Evolutionary conservation across 805 yeast genomes (phyloP), one percentile per base, ranked within the genome.

Genomic region (Ogataea degrootiae): DNA sequence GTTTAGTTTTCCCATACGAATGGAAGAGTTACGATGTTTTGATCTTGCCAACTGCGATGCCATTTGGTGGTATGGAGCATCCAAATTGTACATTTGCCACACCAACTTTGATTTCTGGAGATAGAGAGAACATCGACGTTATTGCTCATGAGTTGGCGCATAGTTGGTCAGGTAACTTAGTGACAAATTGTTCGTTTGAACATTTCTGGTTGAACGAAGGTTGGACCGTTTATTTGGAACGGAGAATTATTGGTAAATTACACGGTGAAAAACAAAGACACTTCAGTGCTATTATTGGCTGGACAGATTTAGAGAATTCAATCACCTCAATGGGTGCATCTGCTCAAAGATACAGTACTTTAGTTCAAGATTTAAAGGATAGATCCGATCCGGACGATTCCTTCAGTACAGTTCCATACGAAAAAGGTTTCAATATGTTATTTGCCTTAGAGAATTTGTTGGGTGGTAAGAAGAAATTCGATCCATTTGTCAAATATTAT

Each of bases 201-300:
- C 96, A 89, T 69, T 89, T 90, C 66, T 90, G 96, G 94, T 76
- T 90, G 55, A 90, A 90, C 64, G 97, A 90, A 70, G 97, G 97
- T 35, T 90, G 96, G 96, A 89, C 96, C 6, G 96, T 90, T 37
- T 90, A 90, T 64, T 67, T 90, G 35, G 97, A 90, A 67, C 78
- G 97, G 63, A 73, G 96, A 58, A 89, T 90, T 49, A 71, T 81
- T 29, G 96, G 87, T 16, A 77, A 74, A 15, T 64, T 88, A n/a
- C 88, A 87, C 60, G 96, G 94, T 22, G 92, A 87, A 57, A 67
- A 80, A 33, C 73, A 79, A 38, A 79, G 96, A 61, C 92, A 88
- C 57, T 87, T 90, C 62, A 75, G 83, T 51, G 89, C 90, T 36
- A 82, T 90, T 51, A 85, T 87, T 58, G 97, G 97, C 43, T 90